Evolutionary conservation across 2,329 filamentous ascomycete genomes (phyloP).

Genomic region (Stachybotrys elegans): DNA sequence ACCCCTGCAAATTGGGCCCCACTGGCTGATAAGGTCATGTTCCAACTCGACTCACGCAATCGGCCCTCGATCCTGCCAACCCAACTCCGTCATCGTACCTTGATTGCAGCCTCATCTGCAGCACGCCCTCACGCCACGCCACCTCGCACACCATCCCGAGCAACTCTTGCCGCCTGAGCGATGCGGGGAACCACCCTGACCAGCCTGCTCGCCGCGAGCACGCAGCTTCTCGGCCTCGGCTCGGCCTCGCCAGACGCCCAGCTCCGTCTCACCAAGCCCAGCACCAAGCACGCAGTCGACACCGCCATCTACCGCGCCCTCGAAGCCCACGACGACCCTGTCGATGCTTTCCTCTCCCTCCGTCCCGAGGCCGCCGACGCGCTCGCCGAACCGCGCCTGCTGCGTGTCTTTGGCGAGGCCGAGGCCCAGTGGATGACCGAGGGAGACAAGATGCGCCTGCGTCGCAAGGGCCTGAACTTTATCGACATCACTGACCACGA

Average conservation of each 20-base stretch:
- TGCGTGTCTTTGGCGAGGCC: slow-evolving; percentile 60
- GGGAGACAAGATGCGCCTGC: slow-evolving; percentile 66
- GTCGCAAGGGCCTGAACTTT: slow-evolving; percentile 62
- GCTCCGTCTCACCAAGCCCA: slow-evolving; percentile 7
- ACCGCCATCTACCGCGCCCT: slow-evolving; percentile 17
- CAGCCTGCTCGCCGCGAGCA: no score
- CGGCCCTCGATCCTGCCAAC: no score
- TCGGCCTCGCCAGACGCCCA: slow-evolving; percentile 8
- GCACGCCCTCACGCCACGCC: no score
- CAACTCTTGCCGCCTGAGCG: no score
- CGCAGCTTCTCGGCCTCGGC: slow-evolving; percentile 8
- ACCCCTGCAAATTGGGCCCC: no score
- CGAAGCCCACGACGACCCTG: slow-evolving; percentile 19
- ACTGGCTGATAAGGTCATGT: no score
- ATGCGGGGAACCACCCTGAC: no score
- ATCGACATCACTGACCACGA: slow-evolving; percentile 66
- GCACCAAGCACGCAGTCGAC: slow-evolving; percentile 11
- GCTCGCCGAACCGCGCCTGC: slow-evolving; percentile 44
- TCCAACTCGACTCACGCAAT: no score
- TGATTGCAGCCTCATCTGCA: no score
- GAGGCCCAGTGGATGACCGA: slow-evolving; percentile 64
- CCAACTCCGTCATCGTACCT: no score
- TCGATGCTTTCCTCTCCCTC: slow-evolving; percentile 20
- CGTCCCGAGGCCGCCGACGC: slow-evolving; percentile 19
- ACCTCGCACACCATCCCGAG: no score